Evolutionary conservation across 2,329 filamentous ascomycete species (phyloP).

Genomic region (Botrytis hyacinthi): DNA sequence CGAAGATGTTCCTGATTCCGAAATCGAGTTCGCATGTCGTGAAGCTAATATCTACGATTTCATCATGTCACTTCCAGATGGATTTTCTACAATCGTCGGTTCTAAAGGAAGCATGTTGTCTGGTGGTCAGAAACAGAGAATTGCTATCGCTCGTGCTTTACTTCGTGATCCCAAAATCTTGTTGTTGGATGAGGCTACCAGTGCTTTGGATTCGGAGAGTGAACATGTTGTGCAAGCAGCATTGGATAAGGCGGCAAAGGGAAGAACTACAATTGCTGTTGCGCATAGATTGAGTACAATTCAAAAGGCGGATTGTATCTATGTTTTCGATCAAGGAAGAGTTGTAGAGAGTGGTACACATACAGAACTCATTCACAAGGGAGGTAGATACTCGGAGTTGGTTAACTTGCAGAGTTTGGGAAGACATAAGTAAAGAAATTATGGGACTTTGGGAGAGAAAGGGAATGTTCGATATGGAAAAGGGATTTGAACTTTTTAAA

Average conservation of each 20-base stretch:
- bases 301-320: constrained; percentile 91
- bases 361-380: constrained; percentile 64
- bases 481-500: neutral
- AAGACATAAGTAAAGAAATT: constrained; percentile 38
- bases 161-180: constrained; percentile 89
- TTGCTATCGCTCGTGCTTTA: constrained; percentile 84
- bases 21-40: constrained; percentile 74
- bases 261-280: constrained; percentile 87
- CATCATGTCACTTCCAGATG: constrained; percentile 80
- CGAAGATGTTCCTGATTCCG: constrained; percentile 67
- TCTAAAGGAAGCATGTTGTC: constrained; percentile 82
- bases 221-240: constrained; percentile 81
- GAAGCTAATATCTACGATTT: constrained; percentile 94
- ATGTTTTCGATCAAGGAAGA: constrained; percentile 88
- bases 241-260: constrained; percentile 77
- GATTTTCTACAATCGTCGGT: constrained; percentile 81
- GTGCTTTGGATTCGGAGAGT: constrained; percentile 70
- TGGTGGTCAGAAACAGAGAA: constrained; percentile 91
- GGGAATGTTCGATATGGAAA: neutral
- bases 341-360: constrained; percentile 86
- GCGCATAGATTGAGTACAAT: constrained; percentile 91
- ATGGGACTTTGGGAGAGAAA: neutral
- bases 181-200: constrained; percentile 78
- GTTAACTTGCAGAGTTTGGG: constrained; percentile 78
- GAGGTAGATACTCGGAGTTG: constrained; percentile 73